Evolutionary conservation across 1,284 basidiomycete genomes (phyloP).

Genomic region (Sanghuangporus weigelae): DNA sequence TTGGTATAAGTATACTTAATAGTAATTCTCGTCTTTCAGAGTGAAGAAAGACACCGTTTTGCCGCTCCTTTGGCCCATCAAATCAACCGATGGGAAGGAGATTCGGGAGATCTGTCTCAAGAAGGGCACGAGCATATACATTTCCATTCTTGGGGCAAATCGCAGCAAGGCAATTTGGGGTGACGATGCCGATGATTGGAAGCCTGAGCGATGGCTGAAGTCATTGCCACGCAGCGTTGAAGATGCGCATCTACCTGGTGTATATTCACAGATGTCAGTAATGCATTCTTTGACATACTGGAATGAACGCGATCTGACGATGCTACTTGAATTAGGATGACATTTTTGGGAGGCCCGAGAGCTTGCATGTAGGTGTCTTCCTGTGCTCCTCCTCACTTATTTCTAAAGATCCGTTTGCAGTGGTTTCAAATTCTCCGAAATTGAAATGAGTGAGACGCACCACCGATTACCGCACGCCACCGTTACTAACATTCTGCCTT

Average conservation of each 20-base stretch:
- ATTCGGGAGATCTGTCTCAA: constrained; percentile 16
- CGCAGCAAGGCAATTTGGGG: constrained; percentile 20
- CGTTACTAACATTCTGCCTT: not conserved
- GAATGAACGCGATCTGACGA: not conserved
- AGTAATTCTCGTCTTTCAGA: not conserved
- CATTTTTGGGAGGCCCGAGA: constrained; percentile 19
- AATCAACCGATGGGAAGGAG: constrained; percentile 10
- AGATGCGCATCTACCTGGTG: constrained; percentile 19
- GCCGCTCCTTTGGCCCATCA: constrained; percentile 19
- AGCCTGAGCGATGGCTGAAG: constrained; percentile 22
- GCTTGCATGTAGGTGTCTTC: constrained; percentile 18
- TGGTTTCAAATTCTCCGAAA: constrained; percentile 18
- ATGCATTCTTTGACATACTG: not conserved
- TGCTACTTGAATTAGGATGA: constrained; percentile 15
- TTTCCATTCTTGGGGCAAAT: constrained; percentile 21
- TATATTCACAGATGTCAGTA: constrained; percentile 22
- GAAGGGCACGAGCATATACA: constrained; percentile 19
- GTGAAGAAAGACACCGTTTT: constrained; percentile 17
- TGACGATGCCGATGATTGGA: constrained; percentile 20
- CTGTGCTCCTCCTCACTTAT: not conserved
- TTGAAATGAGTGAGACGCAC: constrained; percentile 14
- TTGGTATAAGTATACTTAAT: not conserved
- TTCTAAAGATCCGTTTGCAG: not conserved
- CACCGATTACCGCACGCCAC: no score
- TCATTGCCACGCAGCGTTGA: constrained; percentile 11